Evolutionary conservation across 768 basidiomycete species (phyloP), one percentile per base, ranked within the genome.

Genomic region (Phaeotremella fagi): DNA sequence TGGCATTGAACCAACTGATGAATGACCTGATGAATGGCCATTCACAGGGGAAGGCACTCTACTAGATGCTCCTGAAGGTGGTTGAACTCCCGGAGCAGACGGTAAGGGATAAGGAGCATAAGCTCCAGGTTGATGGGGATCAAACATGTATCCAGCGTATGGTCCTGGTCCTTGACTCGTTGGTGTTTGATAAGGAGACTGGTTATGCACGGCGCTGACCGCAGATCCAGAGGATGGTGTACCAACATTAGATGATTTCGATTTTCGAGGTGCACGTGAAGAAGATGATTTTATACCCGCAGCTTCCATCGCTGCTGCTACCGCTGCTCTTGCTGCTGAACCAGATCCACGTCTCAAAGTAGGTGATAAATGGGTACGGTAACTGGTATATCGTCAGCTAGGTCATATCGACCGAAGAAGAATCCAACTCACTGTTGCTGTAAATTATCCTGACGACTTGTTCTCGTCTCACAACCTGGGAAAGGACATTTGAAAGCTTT

Each of bases 401-500:
- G 31, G 35, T 22, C 44, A 45, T 45, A 22, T 9, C 15, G 33
- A 26, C 16, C 26, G 45, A 25, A 36, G 47, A 22, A 48, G 12
- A 22, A 28, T 14, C 36, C 22, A 26, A 79, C 80, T 77, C 61
- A 81, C 80, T 81, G 80, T 60, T 81, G 80, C 60, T 81, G 83
- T 16, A 94, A 79, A 61, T 94, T 94, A 64, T 94, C 90, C 73
- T 90, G 88, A 28, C 90, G 79, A 11, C 87, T 89, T 61, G 90
- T 92, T 16, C 87, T 80, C 1, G 89, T 91, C 64, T 90, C 87
- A 72, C 90, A 94, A 22, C 89, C 90, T n/a, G 90, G 90, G 77
- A 89, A 92, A 28, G 90, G 90, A 68, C 90, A 94, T 55, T 84
- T 87, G 77, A 91, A 88, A 75, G 91, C 90, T 57, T 88, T 81